A percentile compares a stretch with the other conserved stretches of the same genome.
phyloP scores from a whole-genome alignment of 2,329 filamentous ascomycete genomes.

The Dactylellina sp. region DNA sequence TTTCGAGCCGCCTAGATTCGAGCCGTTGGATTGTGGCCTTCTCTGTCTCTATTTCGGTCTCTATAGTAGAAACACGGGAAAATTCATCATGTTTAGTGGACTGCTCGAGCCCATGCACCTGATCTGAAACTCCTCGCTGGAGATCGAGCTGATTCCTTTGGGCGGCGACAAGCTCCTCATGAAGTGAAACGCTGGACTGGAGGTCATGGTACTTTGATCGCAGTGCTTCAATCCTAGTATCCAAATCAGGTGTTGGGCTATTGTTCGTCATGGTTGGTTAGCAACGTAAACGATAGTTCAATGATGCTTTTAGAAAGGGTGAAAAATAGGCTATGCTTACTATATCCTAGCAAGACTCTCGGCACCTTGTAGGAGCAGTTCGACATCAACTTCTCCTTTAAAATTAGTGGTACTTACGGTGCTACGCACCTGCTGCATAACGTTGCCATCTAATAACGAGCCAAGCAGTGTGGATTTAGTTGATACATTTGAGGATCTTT shows the following conservation, averaged over 20 bases:
- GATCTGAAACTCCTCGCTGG: slow-evolving; percentile 26
- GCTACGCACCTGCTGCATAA: slow-evolving; percentile 47
- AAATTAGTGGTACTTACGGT: slow-evolving; percentile 34
- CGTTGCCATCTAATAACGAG: slow-evolving; percentile 38
- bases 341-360: slow-evolving; percentile 49
- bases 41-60: slow-evolving; percentile 38
- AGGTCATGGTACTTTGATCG: slow-evolving; percentile 36
- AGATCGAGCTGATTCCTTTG: slow-evolving; percentile 50
- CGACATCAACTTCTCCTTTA: slow-evolving; percentile 51
- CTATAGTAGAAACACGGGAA: neutral
- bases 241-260: slow-evolving; percentile 45
- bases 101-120: slow-evolving; percentile 4
- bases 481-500: neutral
- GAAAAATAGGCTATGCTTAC: too few species aligned
- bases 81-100: neutral
- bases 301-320: too few species aligned
- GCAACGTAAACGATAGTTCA: too few species aligned
- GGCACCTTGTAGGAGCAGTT: slow-evolving; percentile 40
- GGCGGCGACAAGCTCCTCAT: slow-evolving; percentile 50
- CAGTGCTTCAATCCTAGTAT: slow-evolving; percentile 39
- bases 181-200: slow-evolving; percentile 35
- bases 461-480: slow-evolving; percentile 38
- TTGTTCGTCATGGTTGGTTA: too few species aligned
- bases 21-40: slow-evolving; percentile 36
- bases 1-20: slow-evolving; percentile 29